Base-by-base conservation (phyloP, 805 yeast species). In the Teunomyces aglyptinius region DNA sequence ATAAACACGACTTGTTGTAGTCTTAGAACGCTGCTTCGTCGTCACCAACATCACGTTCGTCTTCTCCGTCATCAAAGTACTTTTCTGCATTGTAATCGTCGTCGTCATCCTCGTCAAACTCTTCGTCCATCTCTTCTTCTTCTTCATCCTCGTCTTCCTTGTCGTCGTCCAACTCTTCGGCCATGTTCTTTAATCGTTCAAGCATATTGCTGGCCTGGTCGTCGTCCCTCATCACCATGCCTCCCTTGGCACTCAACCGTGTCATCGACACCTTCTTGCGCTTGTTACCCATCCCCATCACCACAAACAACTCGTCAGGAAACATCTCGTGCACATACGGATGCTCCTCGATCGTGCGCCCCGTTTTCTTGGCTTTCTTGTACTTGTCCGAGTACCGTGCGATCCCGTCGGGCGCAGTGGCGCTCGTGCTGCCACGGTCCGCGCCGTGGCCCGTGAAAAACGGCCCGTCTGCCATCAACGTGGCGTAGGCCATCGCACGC, bases 331-430 rank as follows among this genome's bases (percentile, higher is more conserved):
- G 57, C 46, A 78, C 77, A 61, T 83, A 88, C 1, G 96, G 95
- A 66, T 86, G 90, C 44, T 86, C 90, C 50, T 83, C 85, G 6
- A 85, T 78, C 2, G 91, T 82, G 43, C 84, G 76, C 1, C 89
- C 89, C 12, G 84, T 77, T 57, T 78, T 81, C 46, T 87, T 77
- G 55, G 81, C 82, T 61, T 85, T 85, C 52, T 84, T 71, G 65
- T 87, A 91, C 61, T 75, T 76, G 64, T 91, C 97, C 2, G 95
- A 82, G 60, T 89, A 89, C 56, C 97, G 76, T 59, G 83, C 80
- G 36, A 91, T 77, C 1, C 92, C 90, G 60, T 88, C 96, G 0
- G 66, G 56, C 0, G 59, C 55, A 2, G 59, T 55, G 6, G 44
- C 3, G 26, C 59, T 55, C 7, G 43, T 7, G 26, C 10, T 24